Evolutionary conservation across 371 early-diverging fungal species (phyloP).

Genomic region (Mucor velutinosus): DNA sequence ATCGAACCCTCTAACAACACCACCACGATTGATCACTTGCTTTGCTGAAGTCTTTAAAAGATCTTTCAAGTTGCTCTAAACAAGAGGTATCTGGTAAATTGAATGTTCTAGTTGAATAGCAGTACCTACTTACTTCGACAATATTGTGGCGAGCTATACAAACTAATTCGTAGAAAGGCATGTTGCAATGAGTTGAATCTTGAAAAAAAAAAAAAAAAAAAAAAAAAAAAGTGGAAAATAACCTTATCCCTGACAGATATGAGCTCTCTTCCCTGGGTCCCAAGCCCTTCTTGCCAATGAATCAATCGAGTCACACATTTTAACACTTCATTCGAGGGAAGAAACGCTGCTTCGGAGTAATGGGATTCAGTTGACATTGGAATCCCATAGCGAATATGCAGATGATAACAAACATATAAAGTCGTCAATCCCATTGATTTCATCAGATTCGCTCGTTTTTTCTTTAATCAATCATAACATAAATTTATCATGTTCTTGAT

Average conservation of each 20-base stretch:
- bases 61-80: conserved; percentile 63
- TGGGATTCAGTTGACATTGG: conserved; percentile 1
- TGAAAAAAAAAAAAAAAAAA: conserved; percentile 3
- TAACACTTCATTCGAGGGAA: not conserved
- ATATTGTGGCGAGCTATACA: conserved; percentile 65
- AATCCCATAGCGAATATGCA: not conserved
- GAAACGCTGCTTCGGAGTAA: not conserved
- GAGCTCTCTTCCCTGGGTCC: conserved; percentile 1
- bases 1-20: conserved; percentile 78
- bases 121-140: conserved; percentile 44
- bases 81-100: not conserved
- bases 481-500: not conserved
- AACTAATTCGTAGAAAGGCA: conserved; percentile 76
- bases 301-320: not conserved
- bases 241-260: conserved; percentile 6
- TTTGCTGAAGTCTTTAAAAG: conserved; percentile 69
- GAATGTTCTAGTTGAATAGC: not conserved
- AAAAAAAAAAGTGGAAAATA: not conserved
- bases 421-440: not conserved
- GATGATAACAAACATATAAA: not conserved
- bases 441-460: not conserved
- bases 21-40: conserved; percentile 72
- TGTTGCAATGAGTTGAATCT: conserved; percentile 18
- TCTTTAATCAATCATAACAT: not conserved
- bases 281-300: not conserved